These are phyloP conservation scores for Ganoderma sinense DNA, from an alignment of 1,284 basidiomycete genomes.

Conservation along the genomic window DNA sequence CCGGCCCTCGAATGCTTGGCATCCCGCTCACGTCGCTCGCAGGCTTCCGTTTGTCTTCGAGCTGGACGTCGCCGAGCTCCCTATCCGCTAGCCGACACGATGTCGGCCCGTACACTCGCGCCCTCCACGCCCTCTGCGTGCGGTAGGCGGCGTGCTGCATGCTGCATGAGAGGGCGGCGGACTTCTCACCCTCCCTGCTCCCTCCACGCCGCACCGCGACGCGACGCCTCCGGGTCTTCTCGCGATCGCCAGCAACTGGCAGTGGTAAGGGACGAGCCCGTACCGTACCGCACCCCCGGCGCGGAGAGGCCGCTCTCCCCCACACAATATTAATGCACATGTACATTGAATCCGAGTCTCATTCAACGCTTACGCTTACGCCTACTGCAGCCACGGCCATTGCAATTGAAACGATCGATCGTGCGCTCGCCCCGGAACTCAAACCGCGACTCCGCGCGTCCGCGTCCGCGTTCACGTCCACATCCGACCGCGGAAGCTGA, in stretches of 20 bases:
- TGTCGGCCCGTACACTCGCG: not conserved
- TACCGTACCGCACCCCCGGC: not conserved
- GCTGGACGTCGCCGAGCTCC: not conserved
- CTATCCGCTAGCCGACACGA: not conserved
- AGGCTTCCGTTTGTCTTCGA: not conserved
- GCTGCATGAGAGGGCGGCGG: not conserved
- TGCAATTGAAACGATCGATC: constrained; percentile 1
- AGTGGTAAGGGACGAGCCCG: too few species aligned
- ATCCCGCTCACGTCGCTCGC: not conserved
- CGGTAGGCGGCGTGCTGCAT: not conserved
- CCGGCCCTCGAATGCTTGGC: not conserved
- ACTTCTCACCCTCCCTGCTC: not conserved
- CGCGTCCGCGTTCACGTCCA: not conserved
- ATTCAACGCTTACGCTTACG: constrained; percentile 1
- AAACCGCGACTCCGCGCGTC: not conserved
- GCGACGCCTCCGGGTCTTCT: not conserved
- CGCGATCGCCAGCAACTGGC: too few species aligned
- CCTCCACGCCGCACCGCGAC: not conserved
- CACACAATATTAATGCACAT: not conserved
- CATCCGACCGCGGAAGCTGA: not conserved
- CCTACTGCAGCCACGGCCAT: not conserved
- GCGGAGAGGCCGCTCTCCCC: not conserved
- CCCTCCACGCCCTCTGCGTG: not conserved
- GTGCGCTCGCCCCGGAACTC: not conserved
- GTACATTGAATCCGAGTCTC: too few species aligned